phyloP scores from a whole-genome alignment of 2,329 filamentous ascomycete species.

The Botrytis elliptica region DNA sequence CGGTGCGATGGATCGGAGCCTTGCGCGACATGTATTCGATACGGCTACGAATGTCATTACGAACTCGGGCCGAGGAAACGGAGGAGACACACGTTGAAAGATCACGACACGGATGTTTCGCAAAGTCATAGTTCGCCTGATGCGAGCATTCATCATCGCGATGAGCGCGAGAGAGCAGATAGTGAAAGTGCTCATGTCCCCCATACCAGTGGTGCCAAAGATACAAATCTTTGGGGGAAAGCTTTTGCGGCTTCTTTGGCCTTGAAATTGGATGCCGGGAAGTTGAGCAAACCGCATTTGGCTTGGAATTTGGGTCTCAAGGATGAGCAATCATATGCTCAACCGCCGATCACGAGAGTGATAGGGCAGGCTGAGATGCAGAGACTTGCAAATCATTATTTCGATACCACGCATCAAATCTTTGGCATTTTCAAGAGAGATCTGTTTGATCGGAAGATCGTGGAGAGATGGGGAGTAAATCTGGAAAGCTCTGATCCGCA shows the following conservation, averaged over 20 bases:
- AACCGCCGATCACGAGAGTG: constrained; percentile 30
- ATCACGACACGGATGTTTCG: constrained; percentile 18
- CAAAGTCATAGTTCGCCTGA: constrained; percentile 20
- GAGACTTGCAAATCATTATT: constrained; percentile 35
- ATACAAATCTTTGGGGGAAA: constrained; percentile 15
- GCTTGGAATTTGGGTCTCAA: constrained; percentile 41
- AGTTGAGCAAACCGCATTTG: constrained; percentile 39
- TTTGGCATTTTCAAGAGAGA: constrained; percentile 40
- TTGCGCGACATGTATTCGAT: constrained; percentile 19
- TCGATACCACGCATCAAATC: constrained; percentile 36
- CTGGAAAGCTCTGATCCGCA: constrained; percentile 26
- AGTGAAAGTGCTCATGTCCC: constrained; percentile 12
- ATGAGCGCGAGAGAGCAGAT: constrained; percentile 14
- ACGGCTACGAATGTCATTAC: constrained; percentile 19
- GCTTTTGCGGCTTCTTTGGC: constrained; percentile 18
- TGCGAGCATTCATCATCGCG: constrained; percentile 7
- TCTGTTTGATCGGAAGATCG: constrained; percentile 29
- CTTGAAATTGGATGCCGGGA: constrained; percentile 18
- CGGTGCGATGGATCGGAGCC: constrained; percentile 20
- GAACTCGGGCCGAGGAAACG: constrained; percentile 18
- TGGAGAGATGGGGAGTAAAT: constrained; percentile 39
- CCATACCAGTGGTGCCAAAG: not conserved
- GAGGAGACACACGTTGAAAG: constrained; percentile 12
- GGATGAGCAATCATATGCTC: constrained; percentile 29
- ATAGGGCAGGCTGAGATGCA: constrained; percentile 15